Evolutionary conservation across 108 stramenopile genomes (phyloP).

Genomic region (Epithemia pelagica): DNA sequence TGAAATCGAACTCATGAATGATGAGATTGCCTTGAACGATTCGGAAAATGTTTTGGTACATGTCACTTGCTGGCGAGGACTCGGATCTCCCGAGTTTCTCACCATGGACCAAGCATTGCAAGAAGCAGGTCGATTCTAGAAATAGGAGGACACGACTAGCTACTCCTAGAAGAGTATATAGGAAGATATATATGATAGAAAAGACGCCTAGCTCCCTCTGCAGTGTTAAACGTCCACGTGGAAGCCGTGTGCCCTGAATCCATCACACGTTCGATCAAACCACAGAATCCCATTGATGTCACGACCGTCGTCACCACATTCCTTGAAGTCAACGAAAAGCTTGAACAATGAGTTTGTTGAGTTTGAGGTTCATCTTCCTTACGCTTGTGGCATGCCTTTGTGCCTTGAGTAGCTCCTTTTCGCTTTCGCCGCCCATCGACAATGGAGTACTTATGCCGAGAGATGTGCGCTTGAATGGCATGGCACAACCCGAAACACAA

Average conservation of each 20-base stretch:
- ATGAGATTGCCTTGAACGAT: conserved; percentile 57
- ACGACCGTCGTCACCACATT: too few species aligned
- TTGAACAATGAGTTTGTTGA: too few species aligned
- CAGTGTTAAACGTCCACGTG: too few species aligned
- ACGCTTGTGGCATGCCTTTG: background rate
- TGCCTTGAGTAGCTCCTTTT: background rate
- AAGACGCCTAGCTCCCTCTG: too few species aligned
- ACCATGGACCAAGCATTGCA: conserved; percentile 62
- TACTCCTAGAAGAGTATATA: too few species aligned
- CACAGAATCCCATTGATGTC: too few species aligned
- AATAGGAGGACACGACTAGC: too few species aligned
- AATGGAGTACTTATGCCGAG: background rate
- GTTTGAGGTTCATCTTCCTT: background rate
- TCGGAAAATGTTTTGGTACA: conserved; percentile 60
- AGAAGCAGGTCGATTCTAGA: too few species aligned
- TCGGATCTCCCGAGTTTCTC: conserved; percentile 61
- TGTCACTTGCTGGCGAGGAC: conserved; percentile 68
- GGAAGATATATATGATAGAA: too few species aligned
- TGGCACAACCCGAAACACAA: conserved; percentile 62
- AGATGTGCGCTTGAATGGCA: background rate
- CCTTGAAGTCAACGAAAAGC: too few species aligned
- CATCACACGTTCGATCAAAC: too few species aligned
- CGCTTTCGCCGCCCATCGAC: background rate
- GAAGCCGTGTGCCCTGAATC: too few species aligned
- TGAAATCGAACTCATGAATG: conserved; percentile 65